Base-by-base conservation (phyloP, 2,329 filamentous ascomycete species). In the Talaromyces sp. region DNA sequence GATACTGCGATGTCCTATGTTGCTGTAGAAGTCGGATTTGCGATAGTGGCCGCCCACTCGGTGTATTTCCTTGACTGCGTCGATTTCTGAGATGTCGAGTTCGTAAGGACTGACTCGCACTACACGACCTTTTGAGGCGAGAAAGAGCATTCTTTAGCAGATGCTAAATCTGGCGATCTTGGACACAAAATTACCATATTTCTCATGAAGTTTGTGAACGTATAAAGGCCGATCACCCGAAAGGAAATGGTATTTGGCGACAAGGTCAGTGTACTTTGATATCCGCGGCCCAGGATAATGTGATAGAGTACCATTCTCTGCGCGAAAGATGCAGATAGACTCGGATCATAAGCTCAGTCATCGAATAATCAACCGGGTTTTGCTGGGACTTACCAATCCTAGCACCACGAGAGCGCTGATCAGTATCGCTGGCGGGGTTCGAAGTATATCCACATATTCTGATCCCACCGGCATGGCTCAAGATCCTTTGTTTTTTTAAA, bases 41-140 rank as follows among this genome's bases (percentile, higher is more conserved):
- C 67, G 61, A 48, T 71, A 79, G 1, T 68, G 68, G 2, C 68
- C 69, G 6, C 71, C 70, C 4, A 73, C 69, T 23, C 67, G 71
- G 66, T 79, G 71, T 44, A 79, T 75, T 58, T 73, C 69, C 42
- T 69, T 72, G 5, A 66, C 71, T 1, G 70, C 69, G n/a, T 63
- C 35, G 4, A 69, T 54, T 44, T 83, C 71, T 75, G 78, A 61
- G 70, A 83, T 71, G n/a, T 70, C 69, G 46, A 75, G 64, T 44
- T 70, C 69, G 5, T 66, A 60, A 0, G 72, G 71, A 40, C 64
- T 62, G 14, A 72, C 64, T 16, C 72, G 71, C 14, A 77, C 75
- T n/a, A 76, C 64, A 1, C 73, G 69, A 16, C 73, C 71, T 74
- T 16, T 23, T 14, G 12, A 28, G 28, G 12, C 21, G 25, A 54